These are phyloP conservation scores for Torulaspora franciscae DNA, from an alignment of 805 yeast genomes.

Conservation along the genomic window DNA sequence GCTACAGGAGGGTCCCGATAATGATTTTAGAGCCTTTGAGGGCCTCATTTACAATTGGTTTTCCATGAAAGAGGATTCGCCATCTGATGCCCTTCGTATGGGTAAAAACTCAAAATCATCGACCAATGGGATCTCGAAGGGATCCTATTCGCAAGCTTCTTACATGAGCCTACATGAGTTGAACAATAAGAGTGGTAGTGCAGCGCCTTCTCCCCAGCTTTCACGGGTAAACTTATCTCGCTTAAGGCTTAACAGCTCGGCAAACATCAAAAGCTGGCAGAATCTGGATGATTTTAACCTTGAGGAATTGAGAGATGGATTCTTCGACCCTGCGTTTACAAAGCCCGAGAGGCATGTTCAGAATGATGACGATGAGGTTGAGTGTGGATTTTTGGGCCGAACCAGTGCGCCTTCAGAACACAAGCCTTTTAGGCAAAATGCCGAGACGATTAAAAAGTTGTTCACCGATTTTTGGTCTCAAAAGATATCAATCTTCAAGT, in stretches of 20 bases:
- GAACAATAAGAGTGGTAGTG: slow-evolving; percentile 3
- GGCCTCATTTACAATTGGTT: not conserved
- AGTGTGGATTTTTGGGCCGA: not conserved
- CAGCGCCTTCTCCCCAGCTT: slow-evolving; percentile 10
- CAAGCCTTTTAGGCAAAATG: not conserved
- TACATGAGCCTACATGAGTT: slow-evolving; percentile 21
- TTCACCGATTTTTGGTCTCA: slow-evolving; percentile 5
- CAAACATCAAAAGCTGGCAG: slow-evolving; percentile 29
- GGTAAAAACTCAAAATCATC: not conserved
- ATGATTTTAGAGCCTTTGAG: not conserved
- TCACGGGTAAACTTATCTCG: slow-evolving; percentile 38
- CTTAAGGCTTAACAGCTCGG: slow-evolving; percentile 30
- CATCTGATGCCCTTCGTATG: not conserved
- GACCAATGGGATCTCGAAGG: slow-evolving; percentile 18
- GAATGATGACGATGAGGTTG: slow-evolving; percentile 5
- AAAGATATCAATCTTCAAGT: slow-evolving; percentile 26
- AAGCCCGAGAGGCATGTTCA: slow-evolving; percentile 20
- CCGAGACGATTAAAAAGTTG: not conserved
- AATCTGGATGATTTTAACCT: slow-evolving; percentile 36
- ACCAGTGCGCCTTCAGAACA: not conserved
- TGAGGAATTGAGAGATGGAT: slow-evolving; percentile 47
- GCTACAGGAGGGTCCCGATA: not conserved
- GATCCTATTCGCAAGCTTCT: slow-evolving; percentile 27
- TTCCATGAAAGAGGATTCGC: not conserved
- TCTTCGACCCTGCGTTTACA: slow-evolving; percentile 44